Evolutionary conservation across 129 eudicot genomes (phyloP), one percentile per base, ranked within the genome.

Genomic region (Centrapalus pauciflorus): DNA sequence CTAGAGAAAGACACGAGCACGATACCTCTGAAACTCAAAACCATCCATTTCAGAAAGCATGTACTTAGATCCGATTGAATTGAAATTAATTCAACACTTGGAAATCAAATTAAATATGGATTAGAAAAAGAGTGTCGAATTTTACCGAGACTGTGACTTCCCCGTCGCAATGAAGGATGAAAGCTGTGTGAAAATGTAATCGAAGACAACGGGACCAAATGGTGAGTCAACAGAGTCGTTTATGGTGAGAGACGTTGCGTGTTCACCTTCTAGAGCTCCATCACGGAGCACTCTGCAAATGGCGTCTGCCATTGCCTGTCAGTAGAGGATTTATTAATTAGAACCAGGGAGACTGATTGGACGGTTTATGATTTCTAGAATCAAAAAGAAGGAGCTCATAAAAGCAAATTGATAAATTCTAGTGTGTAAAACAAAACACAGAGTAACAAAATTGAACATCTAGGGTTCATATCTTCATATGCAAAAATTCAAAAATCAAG

Each of bases 261-360:
- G 97, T 64, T 89, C 97, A 1, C 99, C 97, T 38, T 86, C 99
- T 11, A 84, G 23, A 8, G 95, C 86, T 61, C 99, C 95, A 59
- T 89, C 99, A 11, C 99, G 84, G 14, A 89, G 85, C 29, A 84
- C 84, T 89, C 94, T 82, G 83, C 88, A 84, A 54, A 89, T 69
- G 27, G 87, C 77, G 58, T 94, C 99, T 52, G 95, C 86, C 99
- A 89, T 86, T 46, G 71, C 43, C 23, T 5, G 40, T 34, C 55
- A 25, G 61, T 51, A 0, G 27, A 16, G 19, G 32, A 48, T 28
- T 28, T 54, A 26, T 5, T n/a, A n/a, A n/a, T n/a, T n/a, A n/a
- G n/a, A n/a, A n/a, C n/a, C n/a, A n/a, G n/a, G n/a, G n/a, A n/a
- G n/a, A 4, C 29, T 16, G 64, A 30, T 51, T 52, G 64, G 32